Percentiles rank a stretch among this genome's conserved stretches.
phyloP scores from a whole-genome alignment of 2,329 filamentous ascomycete genomes.

The Sclerotinia nivalis region DNA sequence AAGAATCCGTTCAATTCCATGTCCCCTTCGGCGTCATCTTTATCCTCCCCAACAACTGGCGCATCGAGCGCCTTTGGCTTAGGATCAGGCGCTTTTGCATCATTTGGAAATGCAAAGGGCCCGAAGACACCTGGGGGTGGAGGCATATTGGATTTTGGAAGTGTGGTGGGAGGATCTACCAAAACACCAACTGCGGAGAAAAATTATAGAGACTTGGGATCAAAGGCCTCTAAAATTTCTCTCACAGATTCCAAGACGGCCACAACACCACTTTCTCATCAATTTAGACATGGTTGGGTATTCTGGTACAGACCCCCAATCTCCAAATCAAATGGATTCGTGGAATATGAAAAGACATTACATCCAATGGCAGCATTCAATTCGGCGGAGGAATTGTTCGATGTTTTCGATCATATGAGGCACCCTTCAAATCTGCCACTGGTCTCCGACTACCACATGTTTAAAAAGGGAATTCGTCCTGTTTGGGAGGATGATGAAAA shows the following conservation, averaged over 20 bases:
- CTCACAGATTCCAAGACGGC: conserved; percentile 51
- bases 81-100: conserved; percentile 93
- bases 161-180: conserved; percentile 49
- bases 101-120: conserved; percentile 85
- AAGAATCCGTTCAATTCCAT: conserved; percentile 73
- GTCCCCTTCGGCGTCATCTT: conserved; percentile 22
- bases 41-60: conserved; percentile 46
- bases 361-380: conserved; percentile 80
- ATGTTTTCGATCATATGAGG: conserved; percentile 85
- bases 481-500: conserved; percentile 99
- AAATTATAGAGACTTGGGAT: conserved; percentile 52
- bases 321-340: conserved; percentile 82
- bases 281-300: conserved; percentile 85
- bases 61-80: conserved; percentile 90
- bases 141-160: conserved; percentile 75
- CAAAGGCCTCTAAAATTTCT: conserved; percentile 40
- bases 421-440: conserved; percentile 83
- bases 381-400: conserved; percentile 88
- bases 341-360: conserved; percentile 96
- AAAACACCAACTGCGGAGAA: conserved; percentile 64
- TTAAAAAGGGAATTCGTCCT: conserved; percentile 92
- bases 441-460: conserved; percentile 97
- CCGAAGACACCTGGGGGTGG: conserved; percentile 82
- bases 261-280: conserved; percentile 51
- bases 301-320: conserved; percentile 98